Conservation (phyloP, 1,284 basidiomycete genomes). For the Mrakiaceae sp. region DNA sequence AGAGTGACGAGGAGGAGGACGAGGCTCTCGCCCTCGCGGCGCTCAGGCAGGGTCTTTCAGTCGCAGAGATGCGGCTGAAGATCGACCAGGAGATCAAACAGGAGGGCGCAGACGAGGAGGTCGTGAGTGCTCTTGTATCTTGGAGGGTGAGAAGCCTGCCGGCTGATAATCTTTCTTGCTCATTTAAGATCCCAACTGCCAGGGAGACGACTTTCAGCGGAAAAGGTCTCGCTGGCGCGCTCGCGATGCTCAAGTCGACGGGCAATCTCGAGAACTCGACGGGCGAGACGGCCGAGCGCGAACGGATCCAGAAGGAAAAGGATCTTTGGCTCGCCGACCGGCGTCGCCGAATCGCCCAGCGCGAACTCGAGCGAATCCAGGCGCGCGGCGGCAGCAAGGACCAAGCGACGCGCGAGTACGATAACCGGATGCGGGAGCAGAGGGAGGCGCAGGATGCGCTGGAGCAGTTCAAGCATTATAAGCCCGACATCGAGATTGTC, state of each 20-base stretch:
- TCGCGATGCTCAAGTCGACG: slow-evolving; percentile 80
- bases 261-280: slow-evolving; percentile 65
- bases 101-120: slow-evolving; percentile 49
- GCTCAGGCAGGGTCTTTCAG: slow-evolving; percentile 32
- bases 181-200: slow-evolving; percentile 47
- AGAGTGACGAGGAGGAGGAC: slow-evolving; percentile 62
- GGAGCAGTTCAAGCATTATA: slow-evolving; percentile 84
- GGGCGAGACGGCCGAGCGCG: slow-evolving; percentile 62
- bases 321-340: slow-evolving; percentile 86
- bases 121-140: slow-evolving; percentile 12
- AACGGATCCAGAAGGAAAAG: slow-evolving; percentile 67
- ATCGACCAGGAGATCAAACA: slow-evolving; percentile 44
- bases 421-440: slow-evolving; percentile 82
- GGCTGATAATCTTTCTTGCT: background rate
- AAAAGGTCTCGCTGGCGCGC: slow-evolving; percentile 73
- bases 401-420: slow-evolving; percentile 87
- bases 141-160: background rate
- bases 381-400: slow-evolving; percentile 74
- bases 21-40: slow-evolving; percentile 38
- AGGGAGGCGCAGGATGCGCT: slow-evolving; percentile 74
- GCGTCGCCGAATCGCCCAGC: slow-evolving; percentile 57
- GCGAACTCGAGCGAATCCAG: slow-evolving; percentile 66
- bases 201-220: slow-evolving; percentile 55
- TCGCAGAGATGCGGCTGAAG: slow-evolving; percentile 33
- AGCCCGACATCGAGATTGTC: slow-evolving; percentile 89